These are phyloP conservation scores for Beauveria scarabaeidicola DNA, from an alignment of 2,329 filamentous ascomycete species.

Conservation along the genomic window DNA sequence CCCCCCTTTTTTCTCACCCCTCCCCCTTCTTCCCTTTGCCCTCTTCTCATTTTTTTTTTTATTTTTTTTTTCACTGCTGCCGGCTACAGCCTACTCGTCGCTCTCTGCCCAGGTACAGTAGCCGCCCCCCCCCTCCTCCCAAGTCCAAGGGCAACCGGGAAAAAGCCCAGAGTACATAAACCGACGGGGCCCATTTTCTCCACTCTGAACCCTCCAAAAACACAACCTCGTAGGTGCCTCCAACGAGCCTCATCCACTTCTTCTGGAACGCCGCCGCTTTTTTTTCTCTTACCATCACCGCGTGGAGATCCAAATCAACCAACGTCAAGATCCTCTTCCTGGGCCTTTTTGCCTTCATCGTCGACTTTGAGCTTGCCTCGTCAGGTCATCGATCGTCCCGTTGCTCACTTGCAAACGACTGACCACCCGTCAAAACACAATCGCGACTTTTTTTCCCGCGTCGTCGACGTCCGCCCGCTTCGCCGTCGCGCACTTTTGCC, in stretches of 20 bases:
- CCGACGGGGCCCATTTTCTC: slow-evolving; percentile 11
- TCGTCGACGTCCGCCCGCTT: background rate
- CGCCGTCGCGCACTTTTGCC: background rate
- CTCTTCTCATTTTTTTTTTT: slow-evolving; percentile 3
- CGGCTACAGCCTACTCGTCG: slow-evolving; percentile 6
- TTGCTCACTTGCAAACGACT: background rate
- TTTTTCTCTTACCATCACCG: slow-evolving; percentile 8
- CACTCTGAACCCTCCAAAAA: slow-evolving; percentile 14
- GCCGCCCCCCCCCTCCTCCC: background rate
- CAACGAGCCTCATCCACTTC: slow-evolving; percentile 13
- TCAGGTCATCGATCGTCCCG: background rate
- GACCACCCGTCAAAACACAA: background rate
- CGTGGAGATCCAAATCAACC: slow-evolving; percentile 6
- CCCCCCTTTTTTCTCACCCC: background rate
- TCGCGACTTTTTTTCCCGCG: background rate
- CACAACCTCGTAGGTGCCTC: slow-evolving; percentile 11
- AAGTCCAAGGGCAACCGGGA: slow-evolving; percentile 6
- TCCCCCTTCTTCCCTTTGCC: slow-evolving; percentile 3
- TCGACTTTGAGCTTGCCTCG: background rate
- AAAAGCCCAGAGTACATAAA: slow-evolving; percentile 12
- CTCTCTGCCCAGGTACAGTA: slow-evolving; percentile 4
- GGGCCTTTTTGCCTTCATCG: background rate
- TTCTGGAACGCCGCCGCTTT: slow-evolving; percentile 13
- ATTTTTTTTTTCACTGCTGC: background rate
- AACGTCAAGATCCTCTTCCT: slow-evolving; percentile 7